Conservation (phyloP, 257 asterid species). For the Nicotiana otophora region DNA sequence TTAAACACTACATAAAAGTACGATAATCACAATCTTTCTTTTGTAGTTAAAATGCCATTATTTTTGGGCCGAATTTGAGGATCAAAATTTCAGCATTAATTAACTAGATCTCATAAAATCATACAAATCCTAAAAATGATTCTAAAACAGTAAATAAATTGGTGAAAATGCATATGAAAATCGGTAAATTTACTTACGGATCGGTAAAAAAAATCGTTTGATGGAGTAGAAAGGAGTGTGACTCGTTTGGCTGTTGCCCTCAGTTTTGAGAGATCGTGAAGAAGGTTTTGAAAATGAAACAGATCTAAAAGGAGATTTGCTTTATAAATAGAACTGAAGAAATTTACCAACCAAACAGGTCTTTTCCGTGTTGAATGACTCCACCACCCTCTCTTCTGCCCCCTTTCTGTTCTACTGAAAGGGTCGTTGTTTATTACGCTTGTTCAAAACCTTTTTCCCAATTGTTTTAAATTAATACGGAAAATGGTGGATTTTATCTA, state of each 20-base stretch:
- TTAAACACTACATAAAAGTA: background rate
- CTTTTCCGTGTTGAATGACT: conserved; percentile 2
- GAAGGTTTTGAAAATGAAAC: background rate
- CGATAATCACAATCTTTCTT: background rate
- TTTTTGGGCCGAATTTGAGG: background rate
- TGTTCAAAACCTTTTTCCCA: background rate
- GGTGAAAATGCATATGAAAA: background rate
- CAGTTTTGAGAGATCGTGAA: background rate
- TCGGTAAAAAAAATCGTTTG: background rate
- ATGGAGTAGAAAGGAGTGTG: background rate
- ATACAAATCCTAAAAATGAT: background rate
- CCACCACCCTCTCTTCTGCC: background rate
- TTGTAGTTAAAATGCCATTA: background rate
- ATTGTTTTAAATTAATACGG: background rate
- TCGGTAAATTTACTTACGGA: background rate
- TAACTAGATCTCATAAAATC: background rate
- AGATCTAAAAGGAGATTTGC: background rate
- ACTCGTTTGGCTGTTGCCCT: background rate
- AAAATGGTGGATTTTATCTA: too few relatives aligned
- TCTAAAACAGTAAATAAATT: background rate
- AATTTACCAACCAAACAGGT: background rate
- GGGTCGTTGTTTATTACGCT: background rate
- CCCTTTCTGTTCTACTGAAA: background rate
- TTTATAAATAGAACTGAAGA: background rate
- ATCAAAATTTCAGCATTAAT: background rate